Percentiles rank a stretch among this genome's conserved stretches.
phyloP scores from a whole-genome alignment of 2,329 filamentous ascomycete species.

The Domatiomyces catenatus region DNA sequence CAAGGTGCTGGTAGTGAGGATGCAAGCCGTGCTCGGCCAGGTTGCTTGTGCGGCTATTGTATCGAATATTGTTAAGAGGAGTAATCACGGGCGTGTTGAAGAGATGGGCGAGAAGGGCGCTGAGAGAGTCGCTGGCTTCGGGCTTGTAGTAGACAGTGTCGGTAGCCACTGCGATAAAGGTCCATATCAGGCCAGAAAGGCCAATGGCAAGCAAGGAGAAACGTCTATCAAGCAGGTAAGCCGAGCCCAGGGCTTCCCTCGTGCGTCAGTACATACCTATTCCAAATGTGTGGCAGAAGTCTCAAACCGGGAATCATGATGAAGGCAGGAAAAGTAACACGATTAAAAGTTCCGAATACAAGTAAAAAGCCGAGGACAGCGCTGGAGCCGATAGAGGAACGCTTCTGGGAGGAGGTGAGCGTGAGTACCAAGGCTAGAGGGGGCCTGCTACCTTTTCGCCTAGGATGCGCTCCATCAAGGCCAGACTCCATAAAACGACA shows the following conservation, averaged over 20 bases:
- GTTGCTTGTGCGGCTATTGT: constrained; percentile 57
- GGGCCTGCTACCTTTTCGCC: constrained; percentile 51
- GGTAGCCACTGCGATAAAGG: constrained; percentile 56
- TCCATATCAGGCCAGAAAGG: constrained; percentile 50
- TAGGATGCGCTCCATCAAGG: constrained; percentile 74
- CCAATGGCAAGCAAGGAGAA: constrained; percentile 47
- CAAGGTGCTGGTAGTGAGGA: constrained; percentile 61
- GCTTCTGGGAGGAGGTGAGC: constrained; percentile 38
- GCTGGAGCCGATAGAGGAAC: constrained; percentile 60
- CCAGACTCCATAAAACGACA: constrained; percentile 81
- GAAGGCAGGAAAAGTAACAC: constrained; percentile 94
- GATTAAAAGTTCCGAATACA: constrained; percentile 83
- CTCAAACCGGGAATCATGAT: constrained; percentile 68
- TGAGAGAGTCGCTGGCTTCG: constrained; percentile 23
- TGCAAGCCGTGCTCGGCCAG: constrained; percentile 62
- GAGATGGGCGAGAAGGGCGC: constrained; percentile 36
- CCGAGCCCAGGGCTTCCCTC: constrained; percentile 4
- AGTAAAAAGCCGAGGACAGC: constrained; percentile 63
- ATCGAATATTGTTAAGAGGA: constrained; percentile 60
- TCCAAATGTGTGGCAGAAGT: constrained; percentile 69
- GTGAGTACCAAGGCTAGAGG: constrained; percentile 8
- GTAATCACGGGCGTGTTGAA: constrained; percentile 54
- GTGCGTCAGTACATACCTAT: constrained; percentile 44
- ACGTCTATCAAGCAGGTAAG: constrained; percentile 28
- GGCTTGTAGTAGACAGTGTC: constrained; percentile 73